Conservation (phyloP, 257 asterid genomes). For the Penstemon davidsonii region DNA sequence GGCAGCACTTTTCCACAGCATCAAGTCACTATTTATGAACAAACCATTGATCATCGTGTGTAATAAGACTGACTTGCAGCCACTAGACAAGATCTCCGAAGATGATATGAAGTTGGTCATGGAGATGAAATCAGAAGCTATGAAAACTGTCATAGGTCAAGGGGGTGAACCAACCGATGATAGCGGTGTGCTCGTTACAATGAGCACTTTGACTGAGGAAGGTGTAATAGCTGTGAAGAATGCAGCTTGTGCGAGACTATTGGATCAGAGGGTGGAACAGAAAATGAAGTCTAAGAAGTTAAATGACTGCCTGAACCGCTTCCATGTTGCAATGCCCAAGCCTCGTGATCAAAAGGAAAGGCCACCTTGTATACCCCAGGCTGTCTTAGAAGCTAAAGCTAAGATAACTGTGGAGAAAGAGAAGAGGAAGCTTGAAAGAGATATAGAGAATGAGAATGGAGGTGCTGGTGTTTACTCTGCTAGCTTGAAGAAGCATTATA, state of each 20-base stretch:
- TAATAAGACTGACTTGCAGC: constrained; percentile 92
- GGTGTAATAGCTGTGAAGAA: constrained; percentile 91
- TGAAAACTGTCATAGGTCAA: constrained; percentile 83
- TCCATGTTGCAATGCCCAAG: constrained; percentile 91
- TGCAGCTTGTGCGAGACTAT: constrained; percentile 87
- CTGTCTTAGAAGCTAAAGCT: constrained; percentile 76
- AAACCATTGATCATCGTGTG: constrained; percentile 85
- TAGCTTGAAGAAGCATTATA: constrained; percentile 76
- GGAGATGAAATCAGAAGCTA: constrained; percentile 93
- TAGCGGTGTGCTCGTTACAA: constrained; percentile 69
- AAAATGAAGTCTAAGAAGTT: constrained; percentile 92
- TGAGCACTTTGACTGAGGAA: constrained; percentile 90
- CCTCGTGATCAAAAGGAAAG: constrained; percentile 90
- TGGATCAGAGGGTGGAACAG: constrained; percentile 87
- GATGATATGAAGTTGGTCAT: constrained; percentile 78
- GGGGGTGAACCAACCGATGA: constrained; percentile 82
- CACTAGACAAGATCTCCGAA: constrained; percentile 70
- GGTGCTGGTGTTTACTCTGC: constrained; percentile 99
- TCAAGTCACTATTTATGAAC: constrained; percentile 88
- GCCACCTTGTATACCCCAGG: constrained; percentile 77
- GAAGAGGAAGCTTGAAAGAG: constrained; percentile 77
- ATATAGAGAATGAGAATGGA: constrained; percentile 91
- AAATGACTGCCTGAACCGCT: constrained; percentile 83
- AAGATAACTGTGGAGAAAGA: constrained; percentile 62
- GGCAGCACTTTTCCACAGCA: constrained; percentile 94